Conservation (phyloP, 2,329 filamentous ascomycete genomes). For the Fusarium sp. region DNA sequence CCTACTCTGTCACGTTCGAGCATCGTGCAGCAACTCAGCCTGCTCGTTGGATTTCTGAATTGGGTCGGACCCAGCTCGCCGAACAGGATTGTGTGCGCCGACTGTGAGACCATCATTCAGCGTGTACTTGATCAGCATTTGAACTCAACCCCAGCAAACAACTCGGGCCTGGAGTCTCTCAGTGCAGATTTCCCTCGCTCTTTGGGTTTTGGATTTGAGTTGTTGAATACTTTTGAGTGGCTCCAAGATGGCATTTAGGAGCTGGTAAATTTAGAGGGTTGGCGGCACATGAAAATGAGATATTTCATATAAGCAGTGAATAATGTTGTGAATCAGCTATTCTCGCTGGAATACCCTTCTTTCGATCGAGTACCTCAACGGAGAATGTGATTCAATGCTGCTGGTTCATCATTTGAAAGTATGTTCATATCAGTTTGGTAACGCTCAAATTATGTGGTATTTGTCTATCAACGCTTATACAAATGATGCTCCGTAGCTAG, state of each 20-base stretch:
- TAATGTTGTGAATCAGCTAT: neutral
- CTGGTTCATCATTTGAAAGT: neutral
- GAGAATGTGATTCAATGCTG: no score
- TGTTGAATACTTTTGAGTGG: conserved; percentile 61
- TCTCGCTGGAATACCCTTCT: neutral
- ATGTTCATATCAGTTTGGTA: neutral
- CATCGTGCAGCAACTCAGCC: conserved; percentile 65
- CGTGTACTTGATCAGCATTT: conserved; percentile 64
- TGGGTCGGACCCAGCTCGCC: conserved; percentile 64
- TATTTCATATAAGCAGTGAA: neutral
- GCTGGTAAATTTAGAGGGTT: neutral
- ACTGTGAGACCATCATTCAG: conserved; percentile 62
- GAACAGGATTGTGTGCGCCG: conserved; percentile 61
- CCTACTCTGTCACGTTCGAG: conserved; percentile 59
- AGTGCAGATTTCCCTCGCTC: conserved; percentile 53
- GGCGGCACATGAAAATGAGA: neutral
- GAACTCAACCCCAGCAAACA: conserved; percentile 52
- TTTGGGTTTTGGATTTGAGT: conserved; percentile 60
- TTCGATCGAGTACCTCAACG: no score
- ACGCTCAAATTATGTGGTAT: conserved; percentile 21
- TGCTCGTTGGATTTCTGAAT: conserved; percentile 64
- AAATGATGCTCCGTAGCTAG: conserved; percentile 22
- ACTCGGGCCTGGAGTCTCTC: conserved; percentile 38
- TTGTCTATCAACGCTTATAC: conserved; percentile 17
- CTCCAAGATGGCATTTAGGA: conserved; percentile 2